These are phyloP conservation scores for Coniophora puteana DNA, from an alignment of 1,284 basidiomycete species.

Conservation along the genomic window DNA sequence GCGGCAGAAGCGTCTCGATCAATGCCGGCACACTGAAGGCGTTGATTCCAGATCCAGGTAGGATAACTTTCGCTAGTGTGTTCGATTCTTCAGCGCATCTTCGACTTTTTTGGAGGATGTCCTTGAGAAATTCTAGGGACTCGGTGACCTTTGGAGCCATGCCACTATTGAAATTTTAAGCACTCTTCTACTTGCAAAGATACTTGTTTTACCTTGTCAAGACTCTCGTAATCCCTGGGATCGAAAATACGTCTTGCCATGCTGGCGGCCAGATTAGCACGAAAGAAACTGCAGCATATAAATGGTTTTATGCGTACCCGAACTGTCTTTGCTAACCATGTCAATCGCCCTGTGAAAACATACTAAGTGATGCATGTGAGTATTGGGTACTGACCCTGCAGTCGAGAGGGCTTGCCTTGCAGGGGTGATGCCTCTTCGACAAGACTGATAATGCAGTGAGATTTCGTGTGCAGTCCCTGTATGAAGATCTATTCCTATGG, in stretches of 20 bases:
- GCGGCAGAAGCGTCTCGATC: conserved; percentile 44
- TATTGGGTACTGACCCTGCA: no score
- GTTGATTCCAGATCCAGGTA: conserved; percentile 75
- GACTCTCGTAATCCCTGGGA: conserved; percentile 67
- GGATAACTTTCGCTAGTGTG: conserved; percentile 44
- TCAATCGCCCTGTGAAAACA: conserved; percentile 85
- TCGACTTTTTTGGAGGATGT: conserved; percentile 35
- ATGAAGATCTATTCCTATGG: conserved; percentile 38
- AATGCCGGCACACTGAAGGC: conserved; percentile 44
- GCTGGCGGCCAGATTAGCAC: conserved; percentile 35
- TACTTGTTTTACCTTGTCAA: conserved; percentile 59
- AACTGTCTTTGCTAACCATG: conserved; percentile 54
- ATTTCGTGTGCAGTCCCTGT: background rate
- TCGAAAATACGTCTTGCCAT: conserved; percentile 45
- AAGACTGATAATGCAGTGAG: conserved; percentile 36
- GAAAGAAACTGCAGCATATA: background rate
- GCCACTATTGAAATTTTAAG: no score
- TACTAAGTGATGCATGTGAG: no score
- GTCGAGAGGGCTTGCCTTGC: conserved; percentile 45
- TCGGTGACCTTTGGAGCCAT: no score
- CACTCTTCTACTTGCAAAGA: background rate
- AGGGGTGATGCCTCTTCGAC: conserved; percentile 56
- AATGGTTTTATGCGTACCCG: conserved; percentile 37
- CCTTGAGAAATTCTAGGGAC: conserved; percentile 41
- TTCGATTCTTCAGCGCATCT: conserved; percentile 23